Conservation (phyloP, 1,284 basidiomycete species). For the Fomitopsis palustris region DNA sequence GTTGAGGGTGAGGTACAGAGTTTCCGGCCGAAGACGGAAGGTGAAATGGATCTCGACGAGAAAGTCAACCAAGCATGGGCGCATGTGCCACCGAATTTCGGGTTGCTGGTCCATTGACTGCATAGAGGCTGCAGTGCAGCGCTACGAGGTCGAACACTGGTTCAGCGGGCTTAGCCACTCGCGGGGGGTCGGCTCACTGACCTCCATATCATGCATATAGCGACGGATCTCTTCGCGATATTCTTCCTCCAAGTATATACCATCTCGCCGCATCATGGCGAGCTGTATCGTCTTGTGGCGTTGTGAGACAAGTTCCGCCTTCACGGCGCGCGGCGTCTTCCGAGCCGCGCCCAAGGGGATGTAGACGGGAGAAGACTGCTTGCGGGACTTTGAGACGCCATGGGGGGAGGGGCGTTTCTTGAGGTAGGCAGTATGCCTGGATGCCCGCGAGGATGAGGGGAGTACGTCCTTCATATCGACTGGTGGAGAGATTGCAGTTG, state of each 20-base stretch:
- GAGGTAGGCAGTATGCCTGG: slow-evolving; percentile 65
- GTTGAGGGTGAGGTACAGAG: slow-evolving; percentile 96
- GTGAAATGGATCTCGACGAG: slow-evolving; percentile 98
- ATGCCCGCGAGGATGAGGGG: slow-evolving; percentile 46
- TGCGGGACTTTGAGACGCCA: slow-evolving; percentile 65
- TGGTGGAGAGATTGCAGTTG: slow-evolving; percentile 28
- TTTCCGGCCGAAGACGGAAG: slow-evolving; percentile 95
- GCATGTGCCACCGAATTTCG: slow-evolving; percentile 97
- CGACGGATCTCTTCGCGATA: slow-evolving; percentile 90
- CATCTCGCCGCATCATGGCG: slow-evolving; percentile 62
- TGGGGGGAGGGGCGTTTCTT: slow-evolving; percentile 80
- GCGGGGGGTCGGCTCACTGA: slow-evolving; percentile 40
- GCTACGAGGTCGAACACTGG: slow-evolving; percentile 39
- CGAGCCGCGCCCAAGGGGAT: slow-evolving; percentile 43
- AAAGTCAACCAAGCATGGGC: slow-evolving; percentile 98
- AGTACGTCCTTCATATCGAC: slow-evolving; percentile 74
- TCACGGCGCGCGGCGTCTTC: slow-evolving; percentile 62
- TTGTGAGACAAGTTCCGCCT: slow-evolving; percentile 54
- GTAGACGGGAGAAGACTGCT: slow-evolving; percentile 38
- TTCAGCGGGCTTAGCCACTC: slow-evolving; percentile 12
- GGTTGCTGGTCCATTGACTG: slow-evolving; percentile 99
- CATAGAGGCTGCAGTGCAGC: slow-evolving; percentile 81
- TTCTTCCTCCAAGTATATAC: slow-evolving; percentile 83
- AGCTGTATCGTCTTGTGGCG: slow-evolving; percentile 68
- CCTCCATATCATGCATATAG: slow-evolving; percentile 99